Evolutionary conservation across 805 yeast species (phyloP), one percentile per base, ranked within the genome.

Genomic region (Kodamaea sagamina): DNA sequence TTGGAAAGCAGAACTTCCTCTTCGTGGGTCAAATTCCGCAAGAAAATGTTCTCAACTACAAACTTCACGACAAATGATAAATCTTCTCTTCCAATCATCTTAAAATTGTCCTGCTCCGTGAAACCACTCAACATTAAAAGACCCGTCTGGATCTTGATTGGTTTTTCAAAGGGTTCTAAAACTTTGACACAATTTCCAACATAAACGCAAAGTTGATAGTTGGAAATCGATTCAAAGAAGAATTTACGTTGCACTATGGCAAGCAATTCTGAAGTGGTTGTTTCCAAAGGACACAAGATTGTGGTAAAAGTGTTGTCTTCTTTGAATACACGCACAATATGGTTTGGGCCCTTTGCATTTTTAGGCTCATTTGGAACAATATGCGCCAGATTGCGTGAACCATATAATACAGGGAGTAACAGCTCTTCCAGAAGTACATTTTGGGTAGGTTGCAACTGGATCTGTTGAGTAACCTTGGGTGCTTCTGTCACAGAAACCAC

Each of bases 291-390:
- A 57, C 95, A 84, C 11, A 89, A 80, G 15, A 92, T 67, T 1
- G 96, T 87, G 11, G 93, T 85, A 50, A 89, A 87, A 8, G 89
- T 85, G 53, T 89, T 90, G 45, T 87, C 95, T 41, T 81, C 86
- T 46, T 85, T 81, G 67, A 86, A 89, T 1, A 92, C 82, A 47
- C 96, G 80, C 16, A 92, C 69, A 47, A 73, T 77, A 51, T 68
- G 77, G 36, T 67, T 70, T 16, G 68, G 67, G 9, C 65, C 68
- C 42, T 56, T 61, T 6, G 47, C 47, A 8, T 13, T 15, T 13
- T 46, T 32, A 6, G 48, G 22, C 9, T 45, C 51, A 3, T 43
- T 28, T 7, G 44, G 48, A 3, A 53, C 54, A 1, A 51, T 44
- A 41, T 51, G 61, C 11, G 52, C 44, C 10, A 47, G 37, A n/a